phyloP scores from a whole-genome alignment of 139 green algal genomes.

The Tetratostichococcus sp. region DNA sequence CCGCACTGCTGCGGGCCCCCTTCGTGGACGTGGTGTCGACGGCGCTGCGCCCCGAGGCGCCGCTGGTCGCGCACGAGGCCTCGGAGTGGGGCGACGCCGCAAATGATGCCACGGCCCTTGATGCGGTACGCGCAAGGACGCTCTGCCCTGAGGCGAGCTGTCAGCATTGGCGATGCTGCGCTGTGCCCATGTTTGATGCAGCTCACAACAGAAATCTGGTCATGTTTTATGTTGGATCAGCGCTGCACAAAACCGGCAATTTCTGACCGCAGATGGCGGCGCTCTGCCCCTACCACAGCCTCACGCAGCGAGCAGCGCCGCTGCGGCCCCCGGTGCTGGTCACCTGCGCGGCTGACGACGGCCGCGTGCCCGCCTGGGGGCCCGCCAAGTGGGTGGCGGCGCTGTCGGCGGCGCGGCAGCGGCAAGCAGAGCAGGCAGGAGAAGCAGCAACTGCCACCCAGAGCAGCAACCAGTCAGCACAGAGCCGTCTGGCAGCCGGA shows the following conservation, averaged over 20 bases:
- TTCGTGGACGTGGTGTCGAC: conserved; percentile 52
- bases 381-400: conserved; percentile 49
- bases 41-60: conserved; percentile 29
- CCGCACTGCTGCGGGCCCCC: conserved; percentile 46
- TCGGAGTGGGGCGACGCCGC: conserved; percentile 60
- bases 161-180: neutral
- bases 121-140: neutral
- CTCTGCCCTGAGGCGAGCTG: neutral
- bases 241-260: no score
- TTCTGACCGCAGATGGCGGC: conserved; percentile 6
- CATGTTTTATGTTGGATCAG: neutral
- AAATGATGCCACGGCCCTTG: conserved; percentile 2
- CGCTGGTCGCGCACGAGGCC: conserved; percentile 56
- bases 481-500: no score
- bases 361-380: conserved; percentile 42
- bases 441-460: no score
- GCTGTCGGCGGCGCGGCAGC: neutral
- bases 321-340: conserved; percentile 35
- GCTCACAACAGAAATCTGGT: no score
- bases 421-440: neutral
- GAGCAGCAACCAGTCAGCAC: no score
- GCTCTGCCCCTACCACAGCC: conserved; percentile 44
- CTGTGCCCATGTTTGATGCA: neutral
- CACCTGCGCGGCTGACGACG: conserved; percentile 31
- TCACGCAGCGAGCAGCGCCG: neutral